Percentiles rank a stretch among this genome's conserved stretches.
Conservation (phyloP, 164 flowering plant genomes). For the Berberis thunbergii region DNA sequence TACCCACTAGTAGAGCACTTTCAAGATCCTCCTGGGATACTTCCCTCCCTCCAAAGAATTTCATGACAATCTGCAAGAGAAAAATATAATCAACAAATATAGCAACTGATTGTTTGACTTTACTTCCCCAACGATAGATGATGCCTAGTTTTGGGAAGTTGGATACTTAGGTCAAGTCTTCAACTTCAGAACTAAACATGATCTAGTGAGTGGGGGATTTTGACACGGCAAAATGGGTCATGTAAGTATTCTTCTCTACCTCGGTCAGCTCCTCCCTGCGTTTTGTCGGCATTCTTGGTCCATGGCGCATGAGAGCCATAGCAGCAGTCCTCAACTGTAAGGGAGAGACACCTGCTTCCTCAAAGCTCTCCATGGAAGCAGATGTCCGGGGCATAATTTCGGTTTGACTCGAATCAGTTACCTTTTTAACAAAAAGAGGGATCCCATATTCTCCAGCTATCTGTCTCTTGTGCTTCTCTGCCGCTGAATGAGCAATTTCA, state of each 20-base stretch:
- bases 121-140: neutral
- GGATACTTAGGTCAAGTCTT: neutral
- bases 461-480: conserved; percentile 75
- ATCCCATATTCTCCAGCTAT: conserved; percentile 73
- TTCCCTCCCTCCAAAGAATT: conserved; percentile 79
- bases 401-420: conserved; percentile 38
- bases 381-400: conserved; percentile 18
- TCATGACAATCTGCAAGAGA: conserved; percentile 50
- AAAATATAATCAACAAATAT: neutral
- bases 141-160: neutral
- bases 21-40: conserved; percentile 74
- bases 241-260: conserved; percentile 26
- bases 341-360: conserved; percentile 80
- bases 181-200: neutral
- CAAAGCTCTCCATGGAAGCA: conserved; percentile 15
- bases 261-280: conserved; percentile 75
- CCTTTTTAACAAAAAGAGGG: conserved; percentile 71
- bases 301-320: conserved; percentile 94
- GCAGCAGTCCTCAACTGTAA: conserved; percentile 85
- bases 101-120: neutral
- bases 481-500: conserved; percentile 94
- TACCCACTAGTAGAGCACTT: conserved; percentile 75
- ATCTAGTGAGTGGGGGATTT: neutral
- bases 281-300: conserved; percentile 70
- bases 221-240: neutral